These are phyloP conservation scores for Fragaria vesca DNA, from an alignment of 306 rosid genomes.

Conservation along the genomic window DNA sequence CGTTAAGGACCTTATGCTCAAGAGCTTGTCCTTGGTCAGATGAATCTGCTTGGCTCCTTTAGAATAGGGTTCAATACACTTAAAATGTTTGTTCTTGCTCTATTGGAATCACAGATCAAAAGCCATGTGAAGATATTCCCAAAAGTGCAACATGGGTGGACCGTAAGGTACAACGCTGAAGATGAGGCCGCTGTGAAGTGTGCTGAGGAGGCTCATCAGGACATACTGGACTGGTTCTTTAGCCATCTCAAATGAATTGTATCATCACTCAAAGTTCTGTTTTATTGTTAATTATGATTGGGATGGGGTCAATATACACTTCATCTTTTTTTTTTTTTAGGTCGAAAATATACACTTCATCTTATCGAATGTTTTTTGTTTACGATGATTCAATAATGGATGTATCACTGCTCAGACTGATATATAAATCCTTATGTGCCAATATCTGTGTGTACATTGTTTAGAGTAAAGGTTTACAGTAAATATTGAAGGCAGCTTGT, in stretches of 20 bases:
- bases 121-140: conserved; percentile 49
- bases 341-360: background rate
- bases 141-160: conserved; percentile 52
- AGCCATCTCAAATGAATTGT: conserved; percentile 35
- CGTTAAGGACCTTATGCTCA: background rate
- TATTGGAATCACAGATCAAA: conserved; percentile 2
- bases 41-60: background rate
- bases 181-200: conserved; percentile 40
- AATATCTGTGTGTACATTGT: background rate
- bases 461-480: too few species aligned
- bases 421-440: background rate
- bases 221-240: conserved; percentile 43
- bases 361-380: background rate
- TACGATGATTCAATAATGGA: background rate
- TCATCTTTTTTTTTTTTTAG: background rate
- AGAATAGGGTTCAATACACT: background rate
- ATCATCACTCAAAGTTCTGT: background rate
- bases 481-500: background rate
- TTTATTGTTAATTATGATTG: background rate
- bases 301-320: background rate
- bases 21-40: background rate
- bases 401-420: background rate
- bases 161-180: conserved; percentile 35
- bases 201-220: conserved; percentile 56
- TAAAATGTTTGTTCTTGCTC: background rate